Evolutionary conservation across 2,329 filamentous ascomycete species (phyloP).

Genomic region (Xylariaceae sp.): DNA sequence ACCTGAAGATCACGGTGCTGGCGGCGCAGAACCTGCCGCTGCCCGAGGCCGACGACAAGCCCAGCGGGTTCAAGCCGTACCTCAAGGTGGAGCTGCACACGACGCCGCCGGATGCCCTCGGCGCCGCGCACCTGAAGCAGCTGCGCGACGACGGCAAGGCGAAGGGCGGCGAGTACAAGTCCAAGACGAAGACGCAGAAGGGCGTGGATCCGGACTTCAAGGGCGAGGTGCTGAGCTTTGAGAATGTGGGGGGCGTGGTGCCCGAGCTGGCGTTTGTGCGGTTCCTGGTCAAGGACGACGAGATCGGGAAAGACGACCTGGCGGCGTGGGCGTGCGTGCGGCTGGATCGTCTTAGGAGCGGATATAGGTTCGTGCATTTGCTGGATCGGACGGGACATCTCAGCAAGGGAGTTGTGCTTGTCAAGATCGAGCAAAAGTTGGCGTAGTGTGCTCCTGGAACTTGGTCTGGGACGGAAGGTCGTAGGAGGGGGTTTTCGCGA

Average conservation of each 20-base stretch:
- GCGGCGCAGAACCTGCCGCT: slow-evolving; percentile 74
- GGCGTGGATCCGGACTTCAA: slow-evolving; percentile 61
- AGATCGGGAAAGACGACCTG: slow-evolving; percentile 71
- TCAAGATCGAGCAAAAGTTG: slow-evolving; percentile 61
- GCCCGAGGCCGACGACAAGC: slow-evolving; percentile 46
- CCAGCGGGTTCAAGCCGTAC: slow-evolving; percentile 67
- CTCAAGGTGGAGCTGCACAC: slow-evolving; percentile 81
- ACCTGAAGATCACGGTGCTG: slow-evolving; percentile 68
- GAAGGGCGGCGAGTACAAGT: slow-evolving; percentile 55
- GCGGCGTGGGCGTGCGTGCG: slow-evolving; percentile 87
- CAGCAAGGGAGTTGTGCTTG: slow-evolving; percentile 66
- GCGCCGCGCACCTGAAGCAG: slow-evolving; percentile 10
- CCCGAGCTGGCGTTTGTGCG: slow-evolving; percentile 70
- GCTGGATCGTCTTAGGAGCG: slow-evolving; percentile 71
- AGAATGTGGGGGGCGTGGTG: slow-evolving; percentile 47
- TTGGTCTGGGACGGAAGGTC: no score
- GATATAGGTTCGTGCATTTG: slow-evolving; percentile 74
- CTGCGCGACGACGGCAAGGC: slow-evolving; percentile 45
- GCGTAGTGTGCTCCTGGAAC: slow-evolving; percentile 5
- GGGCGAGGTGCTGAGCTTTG: slow-evolving; percentile 55
- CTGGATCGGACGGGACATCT: slow-evolving; percentile 63
- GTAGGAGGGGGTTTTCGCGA: no score
- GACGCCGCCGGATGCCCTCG: slow-evolving; percentile 40
- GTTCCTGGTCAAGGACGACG: slow-evolving; percentile 85
- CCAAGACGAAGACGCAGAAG: slow-evolving; percentile 52